Conservation (phyloP, 345 rosid species). For the Combretum micranthum region DNA sequence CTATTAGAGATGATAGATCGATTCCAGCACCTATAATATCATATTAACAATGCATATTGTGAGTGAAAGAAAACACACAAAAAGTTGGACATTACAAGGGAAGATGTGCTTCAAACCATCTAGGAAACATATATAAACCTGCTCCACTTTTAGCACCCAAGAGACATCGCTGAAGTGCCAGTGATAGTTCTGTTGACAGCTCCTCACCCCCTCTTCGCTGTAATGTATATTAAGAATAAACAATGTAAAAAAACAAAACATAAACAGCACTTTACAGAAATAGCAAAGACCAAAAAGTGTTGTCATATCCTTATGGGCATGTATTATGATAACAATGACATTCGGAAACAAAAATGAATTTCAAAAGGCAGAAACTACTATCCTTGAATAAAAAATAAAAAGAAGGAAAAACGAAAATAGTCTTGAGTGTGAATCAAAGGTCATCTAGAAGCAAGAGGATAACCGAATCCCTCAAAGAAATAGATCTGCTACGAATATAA, state of each 20-base stretch:
- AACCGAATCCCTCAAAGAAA: too few species aligned
- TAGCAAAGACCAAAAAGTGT: too few species aligned
- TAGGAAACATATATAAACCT: constrained; percentile 36
- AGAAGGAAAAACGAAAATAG: background rate
- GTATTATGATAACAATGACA: too few species aligned
- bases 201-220: constrained; percentile 98
- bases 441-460: too few species aligned
- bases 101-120: too few species aligned
- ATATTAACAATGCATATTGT: too few species aligned
- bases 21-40: constrained; percentile 66
- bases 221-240: background rate
- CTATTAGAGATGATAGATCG: constrained; percentile 59
- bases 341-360: background rate
- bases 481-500: too few species aligned
- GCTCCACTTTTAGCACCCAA: constrained; percentile 88
- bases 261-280: too few species aligned
- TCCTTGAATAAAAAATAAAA: background rate
- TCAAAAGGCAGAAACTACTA: background rate
- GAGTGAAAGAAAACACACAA: too few species aligned
- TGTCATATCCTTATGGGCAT: too few species aligned
- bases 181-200: constrained; percentile 70
- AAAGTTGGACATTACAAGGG: too few species aligned
- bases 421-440: too few species aligned
- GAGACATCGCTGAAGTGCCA: constrained; percentile 65
- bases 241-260: background rate